Conservation (phyloP, 331 rosid genomes). For the Quercus lobata region DNA sequence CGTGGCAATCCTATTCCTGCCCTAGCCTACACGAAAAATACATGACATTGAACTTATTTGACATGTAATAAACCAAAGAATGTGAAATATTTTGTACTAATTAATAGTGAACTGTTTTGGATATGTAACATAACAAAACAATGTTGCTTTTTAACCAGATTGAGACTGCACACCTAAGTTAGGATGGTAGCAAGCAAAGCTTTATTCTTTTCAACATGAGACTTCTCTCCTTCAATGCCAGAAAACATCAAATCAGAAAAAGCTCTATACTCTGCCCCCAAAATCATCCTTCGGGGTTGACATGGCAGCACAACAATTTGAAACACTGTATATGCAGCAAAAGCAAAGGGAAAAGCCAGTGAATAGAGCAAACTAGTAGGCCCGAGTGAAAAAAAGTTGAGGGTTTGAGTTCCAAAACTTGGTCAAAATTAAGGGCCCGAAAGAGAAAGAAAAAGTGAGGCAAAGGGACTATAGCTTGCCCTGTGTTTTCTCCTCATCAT, state of each 20-base stretch:
- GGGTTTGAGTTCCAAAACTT: conserved; percentile 2
- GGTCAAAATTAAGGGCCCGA: conserved; percentile 35
- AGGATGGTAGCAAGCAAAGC: neutral
- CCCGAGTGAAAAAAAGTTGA: conserved; percentile 25
- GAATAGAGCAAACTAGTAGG: neutral
- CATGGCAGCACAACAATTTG: neutral
- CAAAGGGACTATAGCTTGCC: conserved; percentile 9
- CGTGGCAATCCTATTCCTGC: no score
- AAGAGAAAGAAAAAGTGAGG: conserved; percentile 23
- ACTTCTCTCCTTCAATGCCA: neutral
- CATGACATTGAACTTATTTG: no score
- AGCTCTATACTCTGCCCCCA: neutral
- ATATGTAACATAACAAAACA: neutral
- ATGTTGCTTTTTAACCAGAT: neutral
- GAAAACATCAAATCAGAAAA: neutral
- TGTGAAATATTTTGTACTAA: no score
- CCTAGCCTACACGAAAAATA: no score
- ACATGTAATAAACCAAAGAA: no score
- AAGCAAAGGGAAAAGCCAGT: no score
- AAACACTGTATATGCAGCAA: no score
- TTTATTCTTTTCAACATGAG: neutral
- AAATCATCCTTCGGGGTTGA: neutral
- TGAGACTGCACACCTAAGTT: neutral
- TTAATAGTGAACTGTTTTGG: neutral
- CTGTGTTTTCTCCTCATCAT: conserved; percentile 29